phyloP scores from a whole-genome alignment of 2,329 filamentous ascomycete genomes.

The Diaporthe longicolla region DNA sequence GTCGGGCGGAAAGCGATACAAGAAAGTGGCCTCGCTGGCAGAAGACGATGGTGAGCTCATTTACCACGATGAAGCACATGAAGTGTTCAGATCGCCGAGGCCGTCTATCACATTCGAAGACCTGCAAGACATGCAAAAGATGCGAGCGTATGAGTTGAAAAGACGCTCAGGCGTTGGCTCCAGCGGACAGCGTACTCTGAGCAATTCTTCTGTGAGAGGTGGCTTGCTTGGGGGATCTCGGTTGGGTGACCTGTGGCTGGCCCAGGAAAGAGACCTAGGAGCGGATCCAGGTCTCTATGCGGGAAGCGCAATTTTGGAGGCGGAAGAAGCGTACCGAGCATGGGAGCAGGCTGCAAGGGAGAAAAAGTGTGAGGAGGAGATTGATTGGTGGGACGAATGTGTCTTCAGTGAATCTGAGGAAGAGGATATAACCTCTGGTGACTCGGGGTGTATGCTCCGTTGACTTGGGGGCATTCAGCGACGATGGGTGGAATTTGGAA shows the following conservation, averaged over 20 bases:
- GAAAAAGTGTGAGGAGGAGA: constrained; percentile 1
- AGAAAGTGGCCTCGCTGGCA: background rate
- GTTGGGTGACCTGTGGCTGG: constrained; percentile 16
- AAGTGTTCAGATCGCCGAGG: constrained; percentile 40
- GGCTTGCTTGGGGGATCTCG: background rate
- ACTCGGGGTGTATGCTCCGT: background rate
- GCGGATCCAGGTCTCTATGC: background rate
- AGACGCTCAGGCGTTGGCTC: background rate
- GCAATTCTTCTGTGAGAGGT: background rate
- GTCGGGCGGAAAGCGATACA: background rate
- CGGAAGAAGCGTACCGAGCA: constrained; percentile 35
- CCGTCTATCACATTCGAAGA: constrained; percentile 39
- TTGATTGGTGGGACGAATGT: background rate
- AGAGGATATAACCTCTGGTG: background rate
- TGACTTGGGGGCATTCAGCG: constrained; percentile 10
- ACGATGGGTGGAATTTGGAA: background rate
- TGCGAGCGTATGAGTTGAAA: constrained; percentile 16
- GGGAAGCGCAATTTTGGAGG: background rate
- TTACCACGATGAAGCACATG: constrained; percentile 35
- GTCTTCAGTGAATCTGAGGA: constrained; percentile 3
- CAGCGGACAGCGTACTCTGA: no score
- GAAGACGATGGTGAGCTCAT: constrained; percentile 23
- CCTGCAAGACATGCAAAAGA: constrained; percentile 34
- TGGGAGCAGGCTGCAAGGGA: constrained; percentile 27
- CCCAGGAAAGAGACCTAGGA: background rate